A percentile compares a stretch with the other conserved stretches of the same genome.
Conservation (phyloP, 2,329 filamentous ascomycete species). For the Mycosphaerella sp. region DNA sequence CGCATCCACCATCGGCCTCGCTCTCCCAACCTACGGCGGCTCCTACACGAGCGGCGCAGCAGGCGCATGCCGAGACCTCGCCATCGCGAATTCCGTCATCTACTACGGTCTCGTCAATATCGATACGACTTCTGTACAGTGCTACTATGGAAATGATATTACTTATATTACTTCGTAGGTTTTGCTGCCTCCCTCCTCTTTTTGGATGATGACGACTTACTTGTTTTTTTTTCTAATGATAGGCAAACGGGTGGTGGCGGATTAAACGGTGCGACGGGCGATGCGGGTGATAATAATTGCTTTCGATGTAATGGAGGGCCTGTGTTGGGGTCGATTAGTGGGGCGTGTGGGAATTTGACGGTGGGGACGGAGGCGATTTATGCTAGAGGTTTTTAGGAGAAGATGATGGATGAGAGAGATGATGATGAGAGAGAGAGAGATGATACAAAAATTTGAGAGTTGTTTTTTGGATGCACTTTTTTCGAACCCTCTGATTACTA, state of each 20-base stretch:
- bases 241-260: slow-evolving; percentile 5
- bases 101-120: slow-evolving; percentile 29
- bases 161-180: slow-evolving; percentile 25
- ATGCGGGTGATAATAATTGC: slow-evolving; percentile 27
- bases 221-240: no score
- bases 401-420: no score
- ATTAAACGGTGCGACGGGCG: slow-evolving; percentile 11
- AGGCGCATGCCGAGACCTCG: slow-evolving; percentile 1
- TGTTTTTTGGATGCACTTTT: no score
- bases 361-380: slow-evolving; percentile 28
- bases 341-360: slow-evolving; percentile 27
- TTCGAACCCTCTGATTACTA: no score
- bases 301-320: slow-evolving; percentile 24
- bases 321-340: slow-evolving; percentile 14
- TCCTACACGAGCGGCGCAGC: slow-evolving; percentile 17
- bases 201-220: no score
- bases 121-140: slow-evolving; percentile 23
- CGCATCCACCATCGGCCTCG: slow-evolving; percentile 22
- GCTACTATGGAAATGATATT: slow-evolving; percentile 28
- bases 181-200: neutral
- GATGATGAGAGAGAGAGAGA: no score
- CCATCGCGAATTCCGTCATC: slow-evolving; percentile 9
- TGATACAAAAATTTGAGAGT: no score
- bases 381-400: slow-evolving; percentile 22
- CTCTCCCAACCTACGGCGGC: slow-evolving; percentile 21